A percentile compares a stretch with the other conserved stretches of the same genome.
Conservation (phyloP, 1,284 basidiomycete genomes). For the Apiotrichum sp. region DNA sequence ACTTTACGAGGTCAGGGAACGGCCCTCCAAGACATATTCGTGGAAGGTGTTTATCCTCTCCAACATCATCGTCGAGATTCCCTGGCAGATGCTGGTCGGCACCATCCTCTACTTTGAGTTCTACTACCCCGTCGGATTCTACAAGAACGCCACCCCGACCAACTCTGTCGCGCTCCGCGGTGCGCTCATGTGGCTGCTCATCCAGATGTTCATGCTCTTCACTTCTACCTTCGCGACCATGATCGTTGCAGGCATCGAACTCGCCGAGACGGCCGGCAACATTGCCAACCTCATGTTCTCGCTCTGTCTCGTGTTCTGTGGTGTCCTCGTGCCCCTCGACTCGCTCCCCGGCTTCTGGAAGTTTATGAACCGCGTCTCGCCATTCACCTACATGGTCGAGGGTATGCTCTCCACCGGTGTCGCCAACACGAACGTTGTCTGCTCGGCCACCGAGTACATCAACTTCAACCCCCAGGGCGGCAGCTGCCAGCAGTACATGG, state of each 20-base stretch:
- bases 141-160: conserved; percentile 42
- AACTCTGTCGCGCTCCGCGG: conserved; percentile 38
- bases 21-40: conserved; percentile 69
- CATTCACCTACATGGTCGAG: conserved; percentile 56
- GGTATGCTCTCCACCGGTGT: conserved; percentile 52
- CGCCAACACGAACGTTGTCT: conserved; percentile 44
- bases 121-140: conserved; percentile 48
- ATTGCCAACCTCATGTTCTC: conserved; percentile 48
- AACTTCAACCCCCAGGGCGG: conserved; percentile 39
- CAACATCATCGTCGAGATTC: conserved; percentile 47
- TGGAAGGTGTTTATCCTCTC: conserved; percentile 62
- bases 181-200: conserved; percentile 41
- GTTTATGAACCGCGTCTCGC: conserved; percentile 75
- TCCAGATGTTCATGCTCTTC: conserved; percentile 46
- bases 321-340: conserved; percentile 48
- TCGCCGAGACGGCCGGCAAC: conserved; percentile 47
- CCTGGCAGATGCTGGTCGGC: conserved; percentile 51
- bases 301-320: conserved; percentile 58
- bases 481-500: conserved; percentile 47
- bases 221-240: conserved; percentile 46
- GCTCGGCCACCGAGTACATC: conserved; percentile 45
- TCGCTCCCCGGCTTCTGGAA: conserved; percentile 64
- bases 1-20: conserved; percentile 68
- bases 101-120: conserved; percentile 47
- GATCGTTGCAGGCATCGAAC: conserved; percentile 41